These are phyloP conservation scores for Cladophialophora exuberans DNA, from an alignment of 2,329 filamentous ascomycete genomes.

Conservation along the genomic window DNA sequence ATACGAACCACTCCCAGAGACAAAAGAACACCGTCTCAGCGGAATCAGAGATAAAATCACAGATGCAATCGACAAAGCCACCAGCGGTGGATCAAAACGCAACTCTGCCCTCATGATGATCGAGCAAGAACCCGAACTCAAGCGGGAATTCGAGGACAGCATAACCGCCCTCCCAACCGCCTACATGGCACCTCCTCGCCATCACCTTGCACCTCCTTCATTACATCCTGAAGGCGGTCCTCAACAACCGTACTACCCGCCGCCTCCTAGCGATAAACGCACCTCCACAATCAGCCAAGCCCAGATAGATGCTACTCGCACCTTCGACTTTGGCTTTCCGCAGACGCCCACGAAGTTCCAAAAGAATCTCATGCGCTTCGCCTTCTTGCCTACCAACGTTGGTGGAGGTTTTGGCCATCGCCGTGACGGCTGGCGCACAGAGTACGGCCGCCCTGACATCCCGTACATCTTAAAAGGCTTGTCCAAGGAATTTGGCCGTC, in stretches of 20 bases:
- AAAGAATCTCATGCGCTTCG: constrained; percentile 87
- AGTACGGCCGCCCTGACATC: constrained; percentile 88
- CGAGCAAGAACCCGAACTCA: constrained; percentile 78
- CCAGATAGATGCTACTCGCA: constrained; percentile 37
- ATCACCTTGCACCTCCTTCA: constrained; percentile 19
- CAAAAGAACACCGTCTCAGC: constrained; percentile 55
- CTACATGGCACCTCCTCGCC: constrained; percentile 35
- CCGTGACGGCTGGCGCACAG: constrained; percentile 81
- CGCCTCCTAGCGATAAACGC: constrained; percentile 23
- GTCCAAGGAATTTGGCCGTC: constrained; percentile 76
- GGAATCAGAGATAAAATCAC: constrained; percentile 82
- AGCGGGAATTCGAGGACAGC: constrained; percentile 70
- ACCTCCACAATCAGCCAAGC: constrained; percentile 26
- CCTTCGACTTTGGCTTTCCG: constrained; percentile 80
- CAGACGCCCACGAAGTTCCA: constrained; percentile 84
- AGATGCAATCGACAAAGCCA: constrained; percentile 79
- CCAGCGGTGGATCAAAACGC: constrained; percentile 71
- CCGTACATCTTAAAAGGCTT: constrained; percentile 83
- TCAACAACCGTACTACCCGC: constrained; percentile 24
- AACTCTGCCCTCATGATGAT: constrained; percentile 77
- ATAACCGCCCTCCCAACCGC: constrained; percentile 76
- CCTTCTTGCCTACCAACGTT: constrained; percentile 64
- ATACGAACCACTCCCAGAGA: constrained; percentile 36
- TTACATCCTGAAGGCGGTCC: neutral
- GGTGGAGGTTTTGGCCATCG: constrained; percentile 28